These are phyloP conservation scores for Trichoderma virens DNA, from an alignment of 495 filamentous ascomycete species.

Conservation along the genomic window DNA sequence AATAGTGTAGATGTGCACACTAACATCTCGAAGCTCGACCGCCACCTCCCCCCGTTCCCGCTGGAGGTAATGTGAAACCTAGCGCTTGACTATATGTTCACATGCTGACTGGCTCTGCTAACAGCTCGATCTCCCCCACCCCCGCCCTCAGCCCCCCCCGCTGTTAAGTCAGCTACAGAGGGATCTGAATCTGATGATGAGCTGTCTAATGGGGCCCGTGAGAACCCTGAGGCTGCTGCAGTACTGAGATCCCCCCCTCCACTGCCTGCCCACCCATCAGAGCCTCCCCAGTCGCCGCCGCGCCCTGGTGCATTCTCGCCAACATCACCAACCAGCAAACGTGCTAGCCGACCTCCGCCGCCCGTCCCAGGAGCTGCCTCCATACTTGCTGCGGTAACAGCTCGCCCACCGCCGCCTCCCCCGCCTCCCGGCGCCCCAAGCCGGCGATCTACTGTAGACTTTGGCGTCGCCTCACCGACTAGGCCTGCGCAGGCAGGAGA, in stretches of 20 bases:
- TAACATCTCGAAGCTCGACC: constrained; percentile 50
- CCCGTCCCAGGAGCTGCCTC: constrained; percentile 43
- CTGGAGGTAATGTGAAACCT: constrained; percentile 50
- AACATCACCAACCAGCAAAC: constrained; percentile 37
- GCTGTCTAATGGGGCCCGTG: constrained; percentile 56
- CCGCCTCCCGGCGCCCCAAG: constrained; percentile 51
- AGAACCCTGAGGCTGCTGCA: constrained; percentile 30
- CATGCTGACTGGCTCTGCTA: constrained; percentile 15
- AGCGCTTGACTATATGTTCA: background rate
- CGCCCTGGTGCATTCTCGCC: constrained; percentile 36
- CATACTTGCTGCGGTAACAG: constrained; percentile 47
- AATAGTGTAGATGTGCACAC: constrained; percentile 19
- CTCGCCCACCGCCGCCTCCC: constrained; percentile 73
- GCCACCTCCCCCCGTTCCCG: constrained; percentile 60
- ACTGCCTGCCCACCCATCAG: constrained; percentile 36
- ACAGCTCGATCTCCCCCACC: constrained; percentile 51
- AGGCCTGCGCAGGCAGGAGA: constrained; percentile 43
- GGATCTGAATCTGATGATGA: constrained; percentile 95
- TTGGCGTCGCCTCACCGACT: constrained; percentile 23
- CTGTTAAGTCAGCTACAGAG: constrained; percentile 55
- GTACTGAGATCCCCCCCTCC: constrained; percentile 17
- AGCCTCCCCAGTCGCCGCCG: constrained; percentile 47
- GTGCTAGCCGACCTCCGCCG: constrained; percentile 42
- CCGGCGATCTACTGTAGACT: constrained; percentile 55
- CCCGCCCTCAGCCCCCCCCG: constrained; percentile 39